Evolutionary conservation across 148 eudicot species (phyloP), one percentile per base, ranked within the genome.

Genomic region (Arctostaphylos glauca): DNA sequence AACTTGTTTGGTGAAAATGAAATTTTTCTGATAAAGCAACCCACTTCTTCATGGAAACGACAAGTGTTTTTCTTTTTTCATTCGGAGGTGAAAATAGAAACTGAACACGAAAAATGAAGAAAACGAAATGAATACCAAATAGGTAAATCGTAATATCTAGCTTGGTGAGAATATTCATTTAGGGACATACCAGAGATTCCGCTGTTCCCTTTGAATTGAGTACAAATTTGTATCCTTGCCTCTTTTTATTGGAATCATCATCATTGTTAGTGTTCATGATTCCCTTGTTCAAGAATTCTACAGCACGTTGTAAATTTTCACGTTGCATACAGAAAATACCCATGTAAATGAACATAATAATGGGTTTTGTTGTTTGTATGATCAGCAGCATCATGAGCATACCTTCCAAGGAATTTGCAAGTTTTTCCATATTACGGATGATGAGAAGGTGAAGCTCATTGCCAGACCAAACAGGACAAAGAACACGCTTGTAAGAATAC

Each of bases 381-480:
- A 50, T 49, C 0, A 19, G 60, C 5, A 76, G 60, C 5, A 76
- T 76, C 12, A 23, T 48, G 31, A 18, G 19, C 59, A 19, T 91
- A 94, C 98, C 97, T 84, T 93, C 93, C 73, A 93, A 87, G 23
- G 95, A 94, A 84, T 76, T 86, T 44, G 94, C 90, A 70, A 94
- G 90, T 77, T 91, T 93, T 80, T 93, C 97, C 75, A 92, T 84
- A 88, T 94, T 96, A 46, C 38, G 78, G 41, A 76, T 83, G 47
- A 86, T 86, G 55, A 91, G 94, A 78, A 80, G 66, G 73, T 93
- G 98, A 77, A 96, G 97, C 56, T 93, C 91, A n/a, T 58, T 80
- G 19, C 98, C 98, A 18, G 98, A 95, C 95, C 94, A 96, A 14
- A 90, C 90, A 6, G 98, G 98, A 64, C 84, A 92, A 76, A 89